Percentiles rank a stretch among this genome's conserved stretches.
phyloP scores from a whole-genome alignment of 192 early-diverging fungal species.

The Coemansia sp. region DNA sequence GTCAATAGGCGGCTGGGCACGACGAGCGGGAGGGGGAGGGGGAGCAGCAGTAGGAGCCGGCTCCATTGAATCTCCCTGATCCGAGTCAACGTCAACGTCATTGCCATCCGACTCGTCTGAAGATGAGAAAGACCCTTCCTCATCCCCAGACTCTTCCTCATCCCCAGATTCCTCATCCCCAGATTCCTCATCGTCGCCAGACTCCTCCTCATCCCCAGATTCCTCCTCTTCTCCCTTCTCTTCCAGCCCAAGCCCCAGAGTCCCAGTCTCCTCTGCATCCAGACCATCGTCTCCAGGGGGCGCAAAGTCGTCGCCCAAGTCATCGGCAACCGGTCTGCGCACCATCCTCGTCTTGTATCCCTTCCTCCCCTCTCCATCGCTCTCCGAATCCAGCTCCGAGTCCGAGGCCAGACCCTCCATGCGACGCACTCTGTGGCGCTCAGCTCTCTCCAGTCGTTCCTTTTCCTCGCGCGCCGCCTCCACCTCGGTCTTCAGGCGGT shows the following conservation, averaged over 20 bases:
- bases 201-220: conserved; percentile 42
- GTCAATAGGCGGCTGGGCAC: background rate
- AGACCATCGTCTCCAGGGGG: conserved; percentile 18
- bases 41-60: background rate
- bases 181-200: conserved; percentile 22
- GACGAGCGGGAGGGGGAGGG: background rate
- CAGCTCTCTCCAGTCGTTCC: conserved; percentile 80
- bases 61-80: conserved; percentile 4
- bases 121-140: too few species aligned
- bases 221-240: conserved; percentile 17
- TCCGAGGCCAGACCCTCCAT: conserved; percentile 73
- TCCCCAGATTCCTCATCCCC: conserved; percentile 35
- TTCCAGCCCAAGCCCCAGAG: background rate
- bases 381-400: conserved; percentile 53
- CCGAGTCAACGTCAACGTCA: conserved; percentile 9
- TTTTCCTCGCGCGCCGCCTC: conserved; percentile 85
- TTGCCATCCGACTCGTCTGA: too few species aligned
- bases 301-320: conserved; percentile 67
- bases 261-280: background rate
- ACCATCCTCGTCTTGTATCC: conserved; percentile 50
- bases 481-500: conserved; percentile 92
- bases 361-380: conserved; percentile 59
- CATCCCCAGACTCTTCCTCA: conserved; percentile 34
- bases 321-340: conserved; percentile 61
- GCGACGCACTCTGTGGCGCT: conserved; percentile 72